Evolutionary conservation across 164 flowering plant genomes (phyloP).

Genomic region (Macadamia integrifolia): DNA sequence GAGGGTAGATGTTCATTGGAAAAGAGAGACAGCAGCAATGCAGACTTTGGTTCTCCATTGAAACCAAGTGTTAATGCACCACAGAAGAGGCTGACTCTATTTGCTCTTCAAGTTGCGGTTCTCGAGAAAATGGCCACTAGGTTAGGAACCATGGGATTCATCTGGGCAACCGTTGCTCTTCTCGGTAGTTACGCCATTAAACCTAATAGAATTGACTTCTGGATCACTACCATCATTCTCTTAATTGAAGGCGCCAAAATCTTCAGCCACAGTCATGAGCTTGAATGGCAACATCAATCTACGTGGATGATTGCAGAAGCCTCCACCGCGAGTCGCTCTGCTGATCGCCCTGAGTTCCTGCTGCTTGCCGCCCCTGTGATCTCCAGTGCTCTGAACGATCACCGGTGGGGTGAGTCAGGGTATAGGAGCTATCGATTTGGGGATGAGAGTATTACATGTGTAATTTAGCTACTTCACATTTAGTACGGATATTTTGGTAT

Average conservation of each 20-base stretch:
- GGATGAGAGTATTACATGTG: too few species aligned
- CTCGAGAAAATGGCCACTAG: conserved; percentile 88
- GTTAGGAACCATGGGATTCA: conserved; percentile 81
- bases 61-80: conserved; percentile 45
- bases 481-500: too few species aligned
- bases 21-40: conserved; percentile 37
- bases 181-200: conserved; percentile 94
- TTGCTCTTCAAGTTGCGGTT: conserved; percentile 77
- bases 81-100: conserved; percentile 80
- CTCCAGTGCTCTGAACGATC: too few species aligned
- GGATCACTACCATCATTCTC: conserved; percentile 71
- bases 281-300: conserved; percentile 92
- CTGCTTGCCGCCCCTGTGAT: too few species aligned
- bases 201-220: conserved; percentile 70
- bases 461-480: too few species aligned
- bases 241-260: conserved; percentile 80
- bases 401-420: too few species aligned
- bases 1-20: conserved; percentile 17
- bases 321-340: too few species aligned
- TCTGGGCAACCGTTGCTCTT: conserved; percentile 98
- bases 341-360: too few species aligned
- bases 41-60: conserved; percentile 10
- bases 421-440: too few species aligned
- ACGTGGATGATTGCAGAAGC: conserved; percentile 81
- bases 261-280: conserved; percentile 91